Conservation (phyloP, 495 filamentous ascomycete species). For the Xylaria sp. region DNA sequence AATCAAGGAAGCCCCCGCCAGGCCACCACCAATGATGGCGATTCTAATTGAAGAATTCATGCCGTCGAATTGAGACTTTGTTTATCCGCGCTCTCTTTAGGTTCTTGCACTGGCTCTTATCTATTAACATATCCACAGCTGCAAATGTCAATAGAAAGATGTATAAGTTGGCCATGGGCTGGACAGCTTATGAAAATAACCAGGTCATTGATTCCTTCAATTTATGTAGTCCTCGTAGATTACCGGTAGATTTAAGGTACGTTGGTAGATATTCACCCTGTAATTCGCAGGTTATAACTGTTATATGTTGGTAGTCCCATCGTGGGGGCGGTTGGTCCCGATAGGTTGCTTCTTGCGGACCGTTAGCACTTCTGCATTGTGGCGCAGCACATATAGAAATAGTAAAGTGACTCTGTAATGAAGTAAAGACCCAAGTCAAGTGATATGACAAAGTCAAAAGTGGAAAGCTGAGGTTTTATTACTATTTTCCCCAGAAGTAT, state of each 20-base stretch:
- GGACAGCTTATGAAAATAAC: too few relatives aligned
- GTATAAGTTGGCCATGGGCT: background rate
- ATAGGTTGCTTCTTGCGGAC: background rate
- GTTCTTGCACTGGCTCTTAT: background rate
- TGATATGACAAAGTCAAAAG: too few relatives aligned
- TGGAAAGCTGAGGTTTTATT: too few relatives aligned
- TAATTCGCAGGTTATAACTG: background rate
- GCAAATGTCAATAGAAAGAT: background rate
- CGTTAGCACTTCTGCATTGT: too few relatives aligned
- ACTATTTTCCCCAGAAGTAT: too few relatives aligned
- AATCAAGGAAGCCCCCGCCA: conserved; percentile 34
- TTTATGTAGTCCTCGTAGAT: background rate
- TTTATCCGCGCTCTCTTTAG: background rate
- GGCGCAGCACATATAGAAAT: too few relatives aligned
- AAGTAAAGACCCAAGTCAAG: too few relatives aligned
- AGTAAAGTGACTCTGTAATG: too few relatives aligned
- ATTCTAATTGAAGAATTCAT: conserved; percentile 25
- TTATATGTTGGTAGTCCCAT: background rate
- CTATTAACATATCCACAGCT: background rate
- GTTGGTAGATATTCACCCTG: background rate
- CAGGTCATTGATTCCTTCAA: too few relatives aligned
- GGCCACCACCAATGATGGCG: conserved; percentile 38
- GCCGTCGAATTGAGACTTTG: background rate
- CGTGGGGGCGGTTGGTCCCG: too few relatives aligned
- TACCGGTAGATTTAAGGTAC: background rate